phyloP scores from a whole-genome alignment of 2,329 filamentous ascomycete species.

The Alternaria postmessia region DNA sequence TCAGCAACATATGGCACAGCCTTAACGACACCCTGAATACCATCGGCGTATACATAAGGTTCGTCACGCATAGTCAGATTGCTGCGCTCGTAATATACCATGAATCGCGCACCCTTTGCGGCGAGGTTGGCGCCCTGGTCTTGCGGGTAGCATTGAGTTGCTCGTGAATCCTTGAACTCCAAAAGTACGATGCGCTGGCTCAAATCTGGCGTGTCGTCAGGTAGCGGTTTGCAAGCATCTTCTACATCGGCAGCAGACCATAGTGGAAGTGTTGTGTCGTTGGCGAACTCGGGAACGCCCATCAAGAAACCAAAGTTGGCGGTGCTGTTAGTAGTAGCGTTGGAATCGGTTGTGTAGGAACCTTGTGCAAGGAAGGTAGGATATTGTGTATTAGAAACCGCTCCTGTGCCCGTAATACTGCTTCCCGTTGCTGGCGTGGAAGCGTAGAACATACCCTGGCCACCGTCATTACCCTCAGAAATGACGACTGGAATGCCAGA shows the following conservation, averaged over 20 bases:
- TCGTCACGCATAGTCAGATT: slow-evolving; percentile 25
- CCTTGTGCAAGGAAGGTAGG: slow-evolving; percentile 11
- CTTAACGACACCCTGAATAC: slow-evolving; percentile 21
- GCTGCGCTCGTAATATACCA: slow-evolving; percentile 23
- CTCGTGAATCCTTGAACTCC: slow-evolving; percentile 19
- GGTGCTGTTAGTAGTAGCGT: slow-evolving; percentile 34
- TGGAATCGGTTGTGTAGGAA: slow-evolving; percentile 43
- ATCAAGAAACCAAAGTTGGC: slow-evolving; percentile 43
- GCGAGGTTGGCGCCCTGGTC: slow-evolving; percentile 40
- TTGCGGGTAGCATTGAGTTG: slow-evolving; percentile 23
- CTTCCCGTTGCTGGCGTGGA: slow-evolving; percentile 53
- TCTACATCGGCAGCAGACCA: slow-evolving; percentile 55
- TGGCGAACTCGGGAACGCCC: slow-evolving; percentile 40
- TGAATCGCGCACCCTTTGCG: slow-evolving; percentile 65
- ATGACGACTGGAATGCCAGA: slow-evolving; percentile 61
- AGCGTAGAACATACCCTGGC: slow-evolving; percentile 44
- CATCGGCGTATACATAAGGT: slow-evolving; percentile 21
- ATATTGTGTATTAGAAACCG: slow-evolving; percentile 52
- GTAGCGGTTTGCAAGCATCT: slow-evolving; percentile 63
- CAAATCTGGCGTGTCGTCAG: slow-evolving; percentile 65
- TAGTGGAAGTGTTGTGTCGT: slow-evolving; percentile 24
- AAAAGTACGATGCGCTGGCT: slow-evolving; percentile 61
- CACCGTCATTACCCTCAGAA: slow-evolving; percentile 62
- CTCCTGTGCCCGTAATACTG: slow-evolving; percentile 57
- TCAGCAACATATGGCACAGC: slow-evolving; percentile 18